Percentiles rank a stretch among this genome's conserved stretches.
Evolutionary conservation across 1,139 yeast species (phyloP).

Genomic region (Taiozyma sp.): DNA sequence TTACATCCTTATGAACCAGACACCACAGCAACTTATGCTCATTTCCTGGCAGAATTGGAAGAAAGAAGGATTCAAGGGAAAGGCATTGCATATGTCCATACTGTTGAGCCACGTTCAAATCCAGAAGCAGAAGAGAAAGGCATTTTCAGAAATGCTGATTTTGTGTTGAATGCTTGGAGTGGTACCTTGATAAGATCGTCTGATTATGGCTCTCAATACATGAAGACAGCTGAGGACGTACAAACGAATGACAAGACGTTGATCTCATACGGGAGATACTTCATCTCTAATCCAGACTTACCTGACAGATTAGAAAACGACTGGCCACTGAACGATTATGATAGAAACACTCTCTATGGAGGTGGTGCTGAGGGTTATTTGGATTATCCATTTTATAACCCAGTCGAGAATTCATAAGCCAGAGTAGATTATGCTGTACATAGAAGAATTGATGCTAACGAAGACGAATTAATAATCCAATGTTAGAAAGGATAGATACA

Average conservation of each 20-base stretch:
- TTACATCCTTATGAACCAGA: slow-evolving; percentile 18
- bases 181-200: slow-evolving; percentile 44
- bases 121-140: not conserved
- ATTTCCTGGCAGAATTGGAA: slow-evolving; percentile 33
- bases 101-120: slow-evolving; percentile 41
- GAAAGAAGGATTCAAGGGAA: slow-evolving; percentile 33
- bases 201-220: slow-evolving; percentile 30
- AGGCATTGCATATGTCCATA: slow-evolving; percentile 44
- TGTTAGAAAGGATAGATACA: no score
- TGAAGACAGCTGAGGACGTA: slow-evolving; percentile 16
- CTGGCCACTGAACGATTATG: slow-evolving; percentile 33
- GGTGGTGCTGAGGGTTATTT: slow-evolving; percentile 18
- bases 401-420: not conserved
- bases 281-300: slow-evolving; percentile 49
- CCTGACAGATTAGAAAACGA: slow-evolving; percentile 42
- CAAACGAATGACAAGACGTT: slow-evolving; percentile 34
- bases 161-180: slow-evolving; percentile 27
- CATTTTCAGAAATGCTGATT: slow-evolving; percentile 27
- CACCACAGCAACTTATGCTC: slow-evolving; percentile 30
- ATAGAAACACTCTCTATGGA: slow-evolving; percentile 33
- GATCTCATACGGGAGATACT: slow-evolving; percentile 42
- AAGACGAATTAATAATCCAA: no score
- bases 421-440: not conserved
- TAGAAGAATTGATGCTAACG: not conserved
- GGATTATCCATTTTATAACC: slow-evolving; percentile 22